Base-by-base conservation (phyloP, 257 asterid species). In the Solanum dulcamara region DNA sequence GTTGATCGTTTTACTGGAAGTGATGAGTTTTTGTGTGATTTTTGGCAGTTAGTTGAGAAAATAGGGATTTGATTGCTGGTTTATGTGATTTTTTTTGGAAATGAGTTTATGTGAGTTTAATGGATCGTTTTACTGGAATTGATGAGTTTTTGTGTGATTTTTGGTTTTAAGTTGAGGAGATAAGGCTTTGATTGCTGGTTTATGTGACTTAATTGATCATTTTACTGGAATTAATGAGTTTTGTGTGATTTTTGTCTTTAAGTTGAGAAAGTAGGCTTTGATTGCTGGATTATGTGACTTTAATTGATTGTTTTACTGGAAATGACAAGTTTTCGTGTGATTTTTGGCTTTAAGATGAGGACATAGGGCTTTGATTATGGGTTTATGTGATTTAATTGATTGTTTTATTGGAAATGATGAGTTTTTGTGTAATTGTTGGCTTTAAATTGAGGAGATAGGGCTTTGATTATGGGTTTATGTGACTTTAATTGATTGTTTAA, bases 21-120 rank as follows among this genome's bases (percentile, higher is more conserved):
- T 42, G 81, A 42, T 57, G 6, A 20, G 2, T 72, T 83, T 88
- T 72, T 51, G 38, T 28, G 13, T 80, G 3, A 17, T 33, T 62
- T 72, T 67, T 86, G 51, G 68, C 77, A 74, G 80, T 87, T 20
- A 60, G 44, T 66, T 35, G 81, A 55, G 67, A 42, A 68, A 32
- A 67, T 75, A 83, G 88, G 64, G 86, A 33, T 87, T 85, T 81
- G 66, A 85, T 85, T 85, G 62, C 53, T 82, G 83, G 30, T 86
- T 33, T 10, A 4, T 68, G 26, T 5, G 26, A 68, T n/a, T n/a
- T n/a, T n/a, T n/a, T n/a, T n/a, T n/a, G n/a, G n/a, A n/a, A n/a
- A n/a, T n/a, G n/a, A n/a, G 30, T 86, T 33, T 10, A 4, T 68
- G 26, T 5, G 26, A 68, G 26, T 8, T 26, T 1, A 67, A 18